Base-by-base conservation (phyloP, 108 stramenopile species). In the Fistulifera solaris region DNA sequence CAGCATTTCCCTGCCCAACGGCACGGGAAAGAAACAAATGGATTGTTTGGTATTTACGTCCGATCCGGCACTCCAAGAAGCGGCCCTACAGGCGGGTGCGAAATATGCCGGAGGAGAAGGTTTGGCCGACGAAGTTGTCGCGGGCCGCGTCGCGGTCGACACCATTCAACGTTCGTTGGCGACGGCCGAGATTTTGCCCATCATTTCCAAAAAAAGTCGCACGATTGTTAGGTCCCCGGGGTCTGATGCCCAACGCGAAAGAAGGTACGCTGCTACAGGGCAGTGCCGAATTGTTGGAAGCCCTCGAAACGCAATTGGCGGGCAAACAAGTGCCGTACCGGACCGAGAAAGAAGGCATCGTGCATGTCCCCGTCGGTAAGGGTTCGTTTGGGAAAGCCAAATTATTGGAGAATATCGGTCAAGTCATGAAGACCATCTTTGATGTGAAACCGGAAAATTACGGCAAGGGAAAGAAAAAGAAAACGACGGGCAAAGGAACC, bases 201-300 rank as follows among this genome's bases (percentile, higher is more conserved):
- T 63, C 26, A 73, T 98, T 14, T 68, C 80, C 0, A 58, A 87
- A 27, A n/a, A 26, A 51, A 54, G 65, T 94, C 52, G 96, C 93
- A 10, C 75, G 93, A 25, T 48, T 95, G 14, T 67, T 96, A 28
- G 98, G 96, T 46, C 98, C 98, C 24, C 70, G 96, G 48, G 96
- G 96, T 1, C 66, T 98, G 6, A 96, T 97, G 94, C 98, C 98
- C 52, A 98, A 96, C 59, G 68, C 89, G 16, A 98, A 98, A 67
- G 57, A 92, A 19, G 89, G 88, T 23, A 98, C 96, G 0, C 83
- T 98, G 39, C 79, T 90, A 24, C 67, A 73, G 12, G 65, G 83
- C 10, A 51, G 56, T 1, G 65, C 70, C 0, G 54, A 56, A 10
- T 39, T 91, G 21, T 45, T 80, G 44, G 58, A 66, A 8, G 46